Conservation (phyloP, 2,329 filamentous ascomycete species). For the Lachnellula willkommii region DNA sequence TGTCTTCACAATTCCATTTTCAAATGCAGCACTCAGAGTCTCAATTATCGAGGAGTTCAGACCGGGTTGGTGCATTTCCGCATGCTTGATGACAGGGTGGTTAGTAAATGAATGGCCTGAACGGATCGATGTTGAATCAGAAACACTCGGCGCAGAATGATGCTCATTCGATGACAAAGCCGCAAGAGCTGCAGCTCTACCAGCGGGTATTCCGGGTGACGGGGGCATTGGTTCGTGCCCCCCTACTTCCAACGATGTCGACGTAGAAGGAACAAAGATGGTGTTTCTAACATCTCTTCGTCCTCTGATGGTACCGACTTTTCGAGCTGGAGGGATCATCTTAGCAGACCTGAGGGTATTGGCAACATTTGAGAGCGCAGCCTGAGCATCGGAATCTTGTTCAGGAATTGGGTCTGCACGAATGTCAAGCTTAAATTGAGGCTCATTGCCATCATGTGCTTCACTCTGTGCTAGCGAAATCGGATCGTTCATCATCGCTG, state of each 20-base stretch:
- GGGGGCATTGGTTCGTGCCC: conserved; percentile 22
- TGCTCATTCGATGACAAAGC: conserved; percentile 59
- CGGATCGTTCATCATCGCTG: conserved; percentile 54
- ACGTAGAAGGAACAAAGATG: conserved; percentile 62
- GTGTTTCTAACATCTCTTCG: conserved; percentile 90
- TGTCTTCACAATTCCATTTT: conserved; percentile 64
- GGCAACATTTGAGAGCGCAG: conserved; percentile 69
- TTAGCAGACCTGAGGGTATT: conserved; percentile 62
- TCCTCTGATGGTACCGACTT: conserved; percentile 73
- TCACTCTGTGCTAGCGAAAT: conserved; percentile 71
- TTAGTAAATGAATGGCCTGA: conserved; percentile 77
- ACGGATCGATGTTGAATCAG: conserved; percentile 86
- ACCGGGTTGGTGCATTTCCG: conserved; percentile 73
- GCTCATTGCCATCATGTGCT: conserved; percentile 52
- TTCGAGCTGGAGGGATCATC: conserved; percentile 58
- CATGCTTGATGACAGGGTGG: conserved; percentile 67
- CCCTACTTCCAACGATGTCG: conserved; percentile 19
- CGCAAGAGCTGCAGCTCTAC: conserved; percentile 45
- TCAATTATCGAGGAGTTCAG: conserved; percentile 88
- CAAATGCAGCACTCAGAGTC: conserved; percentile 80
- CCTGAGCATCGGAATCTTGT: conserved; percentile 69
- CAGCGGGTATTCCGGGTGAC: conserved; percentile 30
- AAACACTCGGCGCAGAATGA: conserved; percentile 45
- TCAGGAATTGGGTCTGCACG: conserved; percentile 72
- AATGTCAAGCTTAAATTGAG: conserved; percentile 73